Conservation (phyloP, 768 basidiomycete genomes). For the Gymnopilus junonius region DNA sequence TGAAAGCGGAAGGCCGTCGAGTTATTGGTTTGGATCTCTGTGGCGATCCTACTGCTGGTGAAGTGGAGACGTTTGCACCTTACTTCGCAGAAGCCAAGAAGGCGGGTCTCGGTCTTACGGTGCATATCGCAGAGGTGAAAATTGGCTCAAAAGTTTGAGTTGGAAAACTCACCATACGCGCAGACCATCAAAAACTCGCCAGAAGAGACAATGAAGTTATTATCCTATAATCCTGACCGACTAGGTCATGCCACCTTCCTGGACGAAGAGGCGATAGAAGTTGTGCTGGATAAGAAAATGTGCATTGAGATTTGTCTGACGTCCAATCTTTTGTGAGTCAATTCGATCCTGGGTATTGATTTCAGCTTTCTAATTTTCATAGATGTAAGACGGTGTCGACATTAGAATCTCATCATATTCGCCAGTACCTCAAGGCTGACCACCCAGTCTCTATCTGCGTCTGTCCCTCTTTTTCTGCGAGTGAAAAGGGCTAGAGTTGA, state of each 20-base stretch:
- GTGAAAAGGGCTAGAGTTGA: neutral
- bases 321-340: slow-evolving; percentile 74
- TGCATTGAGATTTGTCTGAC: slow-evolving; percentile 83
- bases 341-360: neutral
- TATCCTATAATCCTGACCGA: slow-evolving; percentile 67
- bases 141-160: neutral
- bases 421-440: slow-evolving; percentile 59
- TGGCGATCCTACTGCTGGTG: slow-evolving; percentile 70
- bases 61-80: slow-evolving; percentile 53
- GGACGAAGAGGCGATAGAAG: slow-evolving; percentile 55
- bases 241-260: slow-evolving; percentile 87
- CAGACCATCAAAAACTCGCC: slow-evolving; percentile 53
- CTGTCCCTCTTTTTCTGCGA: slow-evolving; percentile 28
- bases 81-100: slow-evolving; percentile 58
- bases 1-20: slow-evolving; percentile 60
- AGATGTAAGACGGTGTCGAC: slow-evolving; percentile 72
- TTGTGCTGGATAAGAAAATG: slow-evolving; percentile 56
- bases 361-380: neutral
- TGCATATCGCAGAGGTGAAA: slow-evolving; percentile 85
- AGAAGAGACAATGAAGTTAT: slow-evolving; percentile 62
- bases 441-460: slow-evolving; percentile 84
- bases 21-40: slow-evolving; percentile 84
- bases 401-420: slow-evolving; percentile 76
- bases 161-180: no score
- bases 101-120: slow-evolving; percentile 71